These are phyloP conservation scores for Rheum nobile DNA, from an alignment of 148 eudicot species.

Conservation along the genomic window DNA sequence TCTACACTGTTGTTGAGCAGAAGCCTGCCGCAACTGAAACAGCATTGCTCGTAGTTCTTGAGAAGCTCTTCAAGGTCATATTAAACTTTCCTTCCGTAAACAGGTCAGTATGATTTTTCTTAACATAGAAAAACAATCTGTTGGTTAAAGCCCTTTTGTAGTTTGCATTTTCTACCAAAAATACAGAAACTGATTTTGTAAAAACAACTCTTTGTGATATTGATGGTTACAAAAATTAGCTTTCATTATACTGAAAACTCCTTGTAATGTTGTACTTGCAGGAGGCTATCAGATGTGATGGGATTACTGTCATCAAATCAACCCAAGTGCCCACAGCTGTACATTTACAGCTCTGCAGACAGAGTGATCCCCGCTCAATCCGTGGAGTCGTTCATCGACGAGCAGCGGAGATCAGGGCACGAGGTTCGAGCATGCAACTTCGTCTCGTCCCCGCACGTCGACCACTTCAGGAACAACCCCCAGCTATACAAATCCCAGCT, in stretches of 20 bases:
- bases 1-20: conserved; percentile 23
- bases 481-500: conserved; percentile 76
- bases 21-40: conserved; percentile 79
- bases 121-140: background rate
- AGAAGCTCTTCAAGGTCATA: conserved; percentile 77
- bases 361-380: conserved; percentile 70
- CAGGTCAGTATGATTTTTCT: conserved; percentile 25
- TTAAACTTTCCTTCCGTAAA: conserved; percentile 73
- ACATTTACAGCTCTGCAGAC: conserved; percentile 92
- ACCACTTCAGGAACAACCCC: conserved; percentile 90
- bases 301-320: conserved; percentile 55
- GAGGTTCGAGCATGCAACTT: conserved; percentile 90
- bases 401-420: conserved; percentile 61
- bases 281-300: conserved; percentile 85
- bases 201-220: background rate
- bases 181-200: background rate
- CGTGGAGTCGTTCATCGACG: conserved; percentile 77
- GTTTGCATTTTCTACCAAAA: too few species aligned
- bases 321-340: conserved; percentile 86
- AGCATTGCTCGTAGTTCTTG: conserved; percentile 62
- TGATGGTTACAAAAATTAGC: background rate
- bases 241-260: background rate
- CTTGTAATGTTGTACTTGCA: conserved; percentile 15
- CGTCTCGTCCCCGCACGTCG: conserved; percentile 87
- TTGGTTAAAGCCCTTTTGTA: background rate